These are phyloP conservation scores for Leucaena leucocephala DNA, from an alignment of 306 rosid species.

Conservation along the genomic window DNA sequence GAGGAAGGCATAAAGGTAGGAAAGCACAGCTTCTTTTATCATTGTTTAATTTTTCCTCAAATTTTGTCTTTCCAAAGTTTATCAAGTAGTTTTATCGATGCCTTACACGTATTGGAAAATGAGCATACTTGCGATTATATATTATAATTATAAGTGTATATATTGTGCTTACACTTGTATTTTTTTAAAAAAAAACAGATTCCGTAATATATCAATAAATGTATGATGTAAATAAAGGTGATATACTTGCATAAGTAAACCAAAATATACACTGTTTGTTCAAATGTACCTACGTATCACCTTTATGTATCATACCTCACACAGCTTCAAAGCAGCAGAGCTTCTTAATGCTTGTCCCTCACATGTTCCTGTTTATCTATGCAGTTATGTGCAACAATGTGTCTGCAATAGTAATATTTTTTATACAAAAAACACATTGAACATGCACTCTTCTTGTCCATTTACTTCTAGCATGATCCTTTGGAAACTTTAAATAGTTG, in stretches of 20 bases:
- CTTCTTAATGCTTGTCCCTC: neutral
- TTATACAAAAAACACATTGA: neutral
- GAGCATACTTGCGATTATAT: neutral
- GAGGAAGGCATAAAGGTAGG: conserved; percentile 87
- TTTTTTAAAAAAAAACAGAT: neutral
- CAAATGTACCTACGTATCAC: neutral
- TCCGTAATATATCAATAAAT: neutral
- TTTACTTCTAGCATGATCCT: neutral
- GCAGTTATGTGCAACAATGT: neutral
- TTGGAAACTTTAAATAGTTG: neutral
- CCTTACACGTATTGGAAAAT: neutral
- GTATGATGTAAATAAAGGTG: neutral
- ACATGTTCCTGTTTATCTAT: neutral
- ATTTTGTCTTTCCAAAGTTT: neutral
- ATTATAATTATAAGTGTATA: neutral
- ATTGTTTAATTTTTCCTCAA: neutral
- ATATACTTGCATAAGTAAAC: neutral
- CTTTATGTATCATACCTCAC: neutral
- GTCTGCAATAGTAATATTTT: neutral
- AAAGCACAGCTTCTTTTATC: neutral
- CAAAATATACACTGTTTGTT: neutral
- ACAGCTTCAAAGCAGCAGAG: neutral
- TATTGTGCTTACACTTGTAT: neutral
- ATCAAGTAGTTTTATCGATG: neutral
- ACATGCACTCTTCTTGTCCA: neutral